A percentile compares a stretch with the other conserved stretches of the same genome.
These are phyloP conservation scores for Nigrospora sphaerica DNA, from an alignment of 2,329 filamentous ascomycete genomes.

Conservation along the genomic window DNA sequence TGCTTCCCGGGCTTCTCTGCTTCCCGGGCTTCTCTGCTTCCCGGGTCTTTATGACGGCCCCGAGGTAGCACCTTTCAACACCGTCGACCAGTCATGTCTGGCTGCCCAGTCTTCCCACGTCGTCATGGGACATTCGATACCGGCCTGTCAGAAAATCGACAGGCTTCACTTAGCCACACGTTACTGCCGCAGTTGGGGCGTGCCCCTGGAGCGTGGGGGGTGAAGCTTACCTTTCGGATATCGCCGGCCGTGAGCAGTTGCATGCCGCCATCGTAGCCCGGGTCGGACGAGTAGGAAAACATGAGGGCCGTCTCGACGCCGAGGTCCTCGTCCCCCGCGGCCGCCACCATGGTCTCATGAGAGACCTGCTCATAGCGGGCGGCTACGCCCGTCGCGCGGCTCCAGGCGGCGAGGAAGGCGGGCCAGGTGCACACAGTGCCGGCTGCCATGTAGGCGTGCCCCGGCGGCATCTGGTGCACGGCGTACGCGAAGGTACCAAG, in stretches of 20 bases:
- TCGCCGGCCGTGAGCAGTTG: slow-evolving; percentile 34
- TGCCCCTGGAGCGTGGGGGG: background rate
- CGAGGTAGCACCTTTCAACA: background rate
- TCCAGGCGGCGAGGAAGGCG: slow-evolving; percentile 37
- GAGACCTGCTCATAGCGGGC: slow-evolving; percentile 31
- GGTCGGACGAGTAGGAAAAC: slow-evolving; percentile 38
- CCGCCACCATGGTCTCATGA: slow-evolving; percentile 30
- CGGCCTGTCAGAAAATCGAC: background rate
- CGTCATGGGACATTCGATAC: background rate
- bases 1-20: too few relatives aligned
- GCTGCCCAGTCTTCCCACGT: background rate
- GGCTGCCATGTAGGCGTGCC: slow-evolving; percentile 40
- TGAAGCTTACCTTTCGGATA: slow-evolving; percentile 30
- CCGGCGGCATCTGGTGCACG: slow-evolving; percentile 40
- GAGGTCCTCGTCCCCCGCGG: slow-evolving; percentile 28
- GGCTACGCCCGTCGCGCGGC: slow-evolving; percentile 22
- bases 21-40: too few relatives aligned
- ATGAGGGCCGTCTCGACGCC: slow-evolving; percentile 38
- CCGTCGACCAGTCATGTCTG: background rate
- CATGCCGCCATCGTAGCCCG: slow-evolving; percentile 42
- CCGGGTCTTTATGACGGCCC: too few relatives aligned
- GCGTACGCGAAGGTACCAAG: slow-evolving; percentile 40
- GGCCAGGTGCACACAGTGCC: slow-evolving; percentile 37
- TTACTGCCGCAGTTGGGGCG: background rate
- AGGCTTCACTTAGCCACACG: background rate